Conservation (phyloP, 2,329 filamentous ascomycete genomes). For the Orbilia blumenaviensis region DNA sequence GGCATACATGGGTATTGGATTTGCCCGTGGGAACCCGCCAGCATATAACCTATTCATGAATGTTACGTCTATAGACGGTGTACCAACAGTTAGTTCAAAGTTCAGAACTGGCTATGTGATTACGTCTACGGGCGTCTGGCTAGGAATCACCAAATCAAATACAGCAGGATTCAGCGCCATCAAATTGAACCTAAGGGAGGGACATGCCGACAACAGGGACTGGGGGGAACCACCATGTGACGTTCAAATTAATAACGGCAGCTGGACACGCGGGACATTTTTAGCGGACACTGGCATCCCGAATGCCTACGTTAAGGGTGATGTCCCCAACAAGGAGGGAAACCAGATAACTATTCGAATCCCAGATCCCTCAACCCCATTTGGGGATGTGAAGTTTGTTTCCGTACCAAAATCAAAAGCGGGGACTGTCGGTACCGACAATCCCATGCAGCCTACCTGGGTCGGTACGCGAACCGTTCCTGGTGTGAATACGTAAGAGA, state of each 20-base stretch:
- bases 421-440: constrained; percentile 1
- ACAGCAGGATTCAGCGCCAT: constrained; percentile 30
- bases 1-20: constrained; percentile 32
- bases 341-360: constrained; percentile 25
- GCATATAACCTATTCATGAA: constrained; percentile 38
- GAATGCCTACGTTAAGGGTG: constrained; percentile 24
- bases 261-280: constrained; percentile 9
- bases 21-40: constrained; percentile 20
- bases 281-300: constrained; percentile 35
- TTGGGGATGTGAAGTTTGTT: constrained; percentile 16
- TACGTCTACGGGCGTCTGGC: constrained; percentile 13
- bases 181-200: constrained; percentile 6
- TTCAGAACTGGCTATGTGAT: constrained; percentile 35
- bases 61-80: constrained; percentile 25
- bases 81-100: constrained; percentile 1
- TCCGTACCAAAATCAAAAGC: constrained; percentile 14
- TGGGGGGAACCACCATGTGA: constrained; percentile 32
- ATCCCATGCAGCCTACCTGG: constrained; percentile 42
- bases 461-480: constrained; percentile 7
- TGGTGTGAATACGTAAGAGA: constrained; percentile 42
- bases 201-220: neutral
- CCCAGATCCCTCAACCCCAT: constrained; percentile 4
- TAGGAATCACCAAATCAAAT: constrained; percentile 29
- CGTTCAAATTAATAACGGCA: constrained; percentile 21
- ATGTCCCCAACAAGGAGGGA: neutral